Evolutionary conservation across 495 filamentous ascomycete species (phyloP).

Genomic region (Neohortaea acidophila): DNA sequence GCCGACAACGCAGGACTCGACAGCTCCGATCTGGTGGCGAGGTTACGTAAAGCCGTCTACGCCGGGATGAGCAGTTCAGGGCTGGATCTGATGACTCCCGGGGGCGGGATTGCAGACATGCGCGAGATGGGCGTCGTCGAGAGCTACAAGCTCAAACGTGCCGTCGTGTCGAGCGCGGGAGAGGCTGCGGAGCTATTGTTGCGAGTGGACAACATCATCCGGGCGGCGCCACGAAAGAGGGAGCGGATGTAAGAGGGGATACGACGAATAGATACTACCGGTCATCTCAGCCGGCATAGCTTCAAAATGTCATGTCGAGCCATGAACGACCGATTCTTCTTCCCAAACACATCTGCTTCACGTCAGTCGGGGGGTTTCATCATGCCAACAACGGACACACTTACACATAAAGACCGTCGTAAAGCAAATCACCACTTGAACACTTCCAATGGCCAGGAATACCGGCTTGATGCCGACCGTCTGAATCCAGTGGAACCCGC

Average conservation of each 20-base stretch:
- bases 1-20: constrained; percentile 96
- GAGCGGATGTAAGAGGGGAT: constrained; percentile 44
- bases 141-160: constrained; percentile 95
- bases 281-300: constrained; percentile 22
- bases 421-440: constrained; percentile 61
- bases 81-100: constrained; percentile 73
- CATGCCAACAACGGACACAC: constrained; percentile 19
- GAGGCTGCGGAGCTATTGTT: constrained; percentile 87
- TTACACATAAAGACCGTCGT: constrained; percentile 69
- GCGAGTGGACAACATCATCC: constrained; percentile 77
- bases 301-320: constrained; percentile 55
- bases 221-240: constrained; percentile 57
- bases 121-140: constrained; percentile 91
- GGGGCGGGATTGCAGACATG: constrained; percentile 93
- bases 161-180: constrained; percentile 84
- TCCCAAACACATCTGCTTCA: constrained; percentile 70
- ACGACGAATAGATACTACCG: not conserved
- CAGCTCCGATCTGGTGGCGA: constrained; percentile 81
- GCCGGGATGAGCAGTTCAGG: constrained; percentile 84
- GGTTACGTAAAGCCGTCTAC: constrained; percentile 84
- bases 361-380: constrained; percentile 3
- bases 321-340: constrained; percentile 58
- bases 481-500: constrained; percentile 68
- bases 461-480: constrained; percentile 39
- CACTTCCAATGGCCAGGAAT: constrained; percentile 57